Evolutionary conservation across 139 green algal species (phyloP).

Genomic region (Chlorella sorokiniana): DNA sequence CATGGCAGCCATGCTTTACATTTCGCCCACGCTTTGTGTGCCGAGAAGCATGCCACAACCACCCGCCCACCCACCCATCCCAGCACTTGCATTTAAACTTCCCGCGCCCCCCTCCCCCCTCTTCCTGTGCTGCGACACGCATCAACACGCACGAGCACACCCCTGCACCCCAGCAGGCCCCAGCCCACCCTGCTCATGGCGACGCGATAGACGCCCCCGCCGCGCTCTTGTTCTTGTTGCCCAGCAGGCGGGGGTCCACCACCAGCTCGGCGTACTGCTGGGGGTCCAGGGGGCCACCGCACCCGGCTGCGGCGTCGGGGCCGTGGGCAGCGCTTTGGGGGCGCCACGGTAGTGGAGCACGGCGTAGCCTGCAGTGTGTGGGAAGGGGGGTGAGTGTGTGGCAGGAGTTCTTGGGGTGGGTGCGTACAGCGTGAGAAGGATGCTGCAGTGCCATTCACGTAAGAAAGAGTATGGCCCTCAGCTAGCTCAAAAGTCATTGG

Average conservation of each 20-base stretch:
- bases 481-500: neutral
- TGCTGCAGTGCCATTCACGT: neutral
- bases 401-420: neutral
- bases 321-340: neutral
- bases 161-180: too few relatives aligned
- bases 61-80: too few relatives aligned
- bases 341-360: slow-evolving; percentile 17
- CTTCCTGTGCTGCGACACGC: too few relatives aligned
- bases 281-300: neutral
- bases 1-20: too few relatives aligned
- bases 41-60: too few relatives aligned
- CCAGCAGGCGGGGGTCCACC: neutral
- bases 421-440: neutral
- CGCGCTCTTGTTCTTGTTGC: neutral
- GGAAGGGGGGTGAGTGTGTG: neutral
- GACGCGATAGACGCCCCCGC: neutral
- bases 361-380: slow-evolving; percentile 1
- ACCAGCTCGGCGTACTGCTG: neutral
- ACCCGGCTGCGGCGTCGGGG: neutral
- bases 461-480: too few relatives aligned
- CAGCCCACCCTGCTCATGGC: neutral
- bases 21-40: too few relatives aligned
- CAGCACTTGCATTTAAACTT: too few relatives aligned
- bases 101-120: too few relatives aligned
- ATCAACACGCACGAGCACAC: too few relatives aligned